Base-by-base conservation (phyloP, 768 basidiomycete genomes). In the Auricularia heimuer region DNA sequence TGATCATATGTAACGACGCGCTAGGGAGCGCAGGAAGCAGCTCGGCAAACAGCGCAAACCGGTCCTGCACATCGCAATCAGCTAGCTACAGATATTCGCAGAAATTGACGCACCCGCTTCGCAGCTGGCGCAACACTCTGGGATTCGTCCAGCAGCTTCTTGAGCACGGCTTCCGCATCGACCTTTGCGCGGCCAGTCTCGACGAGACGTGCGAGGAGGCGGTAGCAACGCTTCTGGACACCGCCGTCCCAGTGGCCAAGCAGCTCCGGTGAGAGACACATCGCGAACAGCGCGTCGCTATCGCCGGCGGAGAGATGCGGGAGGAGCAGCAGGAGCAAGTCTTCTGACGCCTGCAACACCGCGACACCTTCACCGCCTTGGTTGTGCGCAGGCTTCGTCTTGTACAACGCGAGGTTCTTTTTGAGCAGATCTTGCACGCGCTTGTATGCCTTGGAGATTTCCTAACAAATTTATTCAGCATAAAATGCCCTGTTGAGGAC, bases 151-250 rank as follows among this genome's bases (percentile, higher is more conserved):
- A 89, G 86, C 60, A 98, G 75, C 65, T 81, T 79, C 66, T 83
- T 79, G 33, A 97, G 76, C 34, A 89, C 82, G 10, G 73, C 73
- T 65, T 89, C 86, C 12, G 80, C 44, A 11, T 85, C 82, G 54
- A 80, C 70, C 37, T 73, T 72, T 36, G 87, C 78, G 71, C 88
- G 87, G 0, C 79, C 81, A 62, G 78, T 78, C 71, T 89, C 88
- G n/a, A 87, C 75, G 51, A 94, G 74, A 68, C 88, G 88, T 37
- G 88, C 81, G 16, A 98, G 80, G 18, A 90, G 86, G 72, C 96
- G 90, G 77, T 98, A 98, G 8, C 88, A 91, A 69, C 95, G 91
- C 77, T 99, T 99, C 77, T 98, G 96, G 4, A 96, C 86, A 3
- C 86, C 92, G 62, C 90, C 90, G 70, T 98, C 94, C 69, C 79